Base-by-base conservation (phyloP, 2,329 filamentous ascomycete species). In the Fusarium nanum region DNA sequence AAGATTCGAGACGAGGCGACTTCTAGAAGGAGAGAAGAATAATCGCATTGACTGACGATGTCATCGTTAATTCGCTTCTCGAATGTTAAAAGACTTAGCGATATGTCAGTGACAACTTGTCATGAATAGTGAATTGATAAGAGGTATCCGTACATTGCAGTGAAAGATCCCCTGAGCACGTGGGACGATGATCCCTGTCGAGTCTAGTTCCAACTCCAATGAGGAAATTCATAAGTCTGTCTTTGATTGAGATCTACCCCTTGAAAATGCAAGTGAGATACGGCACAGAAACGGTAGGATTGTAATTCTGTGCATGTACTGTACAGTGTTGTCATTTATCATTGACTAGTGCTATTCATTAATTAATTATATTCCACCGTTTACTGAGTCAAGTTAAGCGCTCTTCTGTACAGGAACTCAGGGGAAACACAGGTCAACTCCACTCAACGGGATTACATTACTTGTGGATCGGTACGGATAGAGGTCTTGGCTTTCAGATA, bases 231-330 rank as follows among this genome's bases (percentile, higher is more conserved):
- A 45, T 42, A 37, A 37, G 34, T 37, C 34, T 25, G 53, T 50
- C 16, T 56, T 52, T 71, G 48, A 71, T 71, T 71, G 56, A 71
- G 68, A 71, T 71, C 68, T 71, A 22, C 68, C 68, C 64, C 56
- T 52, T 49, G 44, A 44, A 48, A 48, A 52, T 49, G 37, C 58
- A 54, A 47, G 46, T 37, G 25, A 64, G 20, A 27, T 22, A 49
- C 32, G 64, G 40, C 46, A 41, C 46, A 42, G 49, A 41, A 27
- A 47, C 45, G 30, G 56, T 54, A 53, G 42, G 57, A 69, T 28
- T 23, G 28, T 44, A 16, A 22, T 20, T 32, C 20, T 34, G 20
- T 27, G 44, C 25, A 20, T 53, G 40, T 18, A 27, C 16, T 32
- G 27, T 56, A 20, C 34, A 41, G 37, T 60, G 56, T 27, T 50